phyloP scores from a whole-genome alignment of 176 grass and related monocot genomes.

The Aegilops speltoides region DNA sequence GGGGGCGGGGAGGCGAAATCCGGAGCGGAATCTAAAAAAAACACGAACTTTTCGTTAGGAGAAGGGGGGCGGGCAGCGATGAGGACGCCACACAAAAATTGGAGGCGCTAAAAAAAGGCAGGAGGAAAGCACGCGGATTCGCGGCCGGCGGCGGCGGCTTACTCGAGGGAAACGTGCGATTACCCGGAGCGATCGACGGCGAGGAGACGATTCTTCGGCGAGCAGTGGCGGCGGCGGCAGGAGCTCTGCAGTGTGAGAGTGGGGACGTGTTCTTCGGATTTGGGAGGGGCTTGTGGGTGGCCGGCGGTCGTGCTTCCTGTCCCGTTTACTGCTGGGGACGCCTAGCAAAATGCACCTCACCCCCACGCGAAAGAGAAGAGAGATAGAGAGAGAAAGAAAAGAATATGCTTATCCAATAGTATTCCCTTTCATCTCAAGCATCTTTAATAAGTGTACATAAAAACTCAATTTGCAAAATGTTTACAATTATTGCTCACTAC shows the following conservation, averaged over 20 bases:
- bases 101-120: constrained; percentile 20
- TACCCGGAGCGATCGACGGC: background rate
- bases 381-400: background rate
- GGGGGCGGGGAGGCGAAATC: background rate
- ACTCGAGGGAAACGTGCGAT: background rate
- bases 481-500: no score
- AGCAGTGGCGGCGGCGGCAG: background rate
- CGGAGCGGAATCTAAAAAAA: background rate
- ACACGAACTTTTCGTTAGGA: background rate
- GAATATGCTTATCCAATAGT: background rate
- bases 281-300: background rate
- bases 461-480: no score
- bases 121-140: background rate
- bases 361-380: background rate
- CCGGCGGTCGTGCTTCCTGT: no score
- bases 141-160: background rate
- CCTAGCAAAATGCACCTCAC: background rate
- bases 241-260: background rate
- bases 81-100: constrained; percentile 17
- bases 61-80: background rate
- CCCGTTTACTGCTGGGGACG: no score
- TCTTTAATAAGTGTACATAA: no score
- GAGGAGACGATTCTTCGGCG: background rate
- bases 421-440: background rate
- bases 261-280: background rate